phyloP scores from a whole-genome alignment of 305 asterid species.

The Rubia peregrina region DNA sequence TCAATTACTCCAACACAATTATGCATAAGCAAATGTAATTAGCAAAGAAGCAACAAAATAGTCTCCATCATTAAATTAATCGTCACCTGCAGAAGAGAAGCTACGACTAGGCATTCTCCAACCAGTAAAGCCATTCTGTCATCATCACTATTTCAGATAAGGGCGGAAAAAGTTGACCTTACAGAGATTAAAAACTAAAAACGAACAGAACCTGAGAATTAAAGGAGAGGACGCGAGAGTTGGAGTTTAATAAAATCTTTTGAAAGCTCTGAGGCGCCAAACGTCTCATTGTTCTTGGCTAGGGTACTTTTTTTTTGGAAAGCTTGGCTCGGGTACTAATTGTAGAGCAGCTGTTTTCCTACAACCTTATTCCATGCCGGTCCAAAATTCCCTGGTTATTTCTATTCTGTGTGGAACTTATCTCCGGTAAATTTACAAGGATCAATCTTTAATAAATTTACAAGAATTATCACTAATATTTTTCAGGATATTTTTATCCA shows the following conservation, averaged over 20 bases:
- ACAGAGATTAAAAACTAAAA: neutral
- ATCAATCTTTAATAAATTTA: no score
- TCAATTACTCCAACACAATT: neutral
- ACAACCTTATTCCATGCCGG: neutral
- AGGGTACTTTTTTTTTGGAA: no score
- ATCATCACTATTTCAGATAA: neutral
- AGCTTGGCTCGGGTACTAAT: no score
- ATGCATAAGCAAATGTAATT: neutral
- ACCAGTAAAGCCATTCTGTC: constrained; percentile 15
- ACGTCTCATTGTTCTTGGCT: constrained; percentile 1
- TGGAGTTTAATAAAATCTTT: neutral
- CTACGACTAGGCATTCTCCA: neutral
- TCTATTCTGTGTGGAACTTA: neutral
- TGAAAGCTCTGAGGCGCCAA: constrained; percentile 1
- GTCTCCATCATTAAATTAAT: neutral
- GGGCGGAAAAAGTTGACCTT: neutral
- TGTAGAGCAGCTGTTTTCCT: neutral
- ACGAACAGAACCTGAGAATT: neutral
- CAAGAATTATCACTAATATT: no score
- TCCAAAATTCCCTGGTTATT: neutral
- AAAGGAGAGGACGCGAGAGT: neutral
- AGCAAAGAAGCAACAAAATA: neutral
- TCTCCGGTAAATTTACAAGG: no score
- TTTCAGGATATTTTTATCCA: no score
- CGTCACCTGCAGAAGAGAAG: constrained; percentile 18